phyloP scores from a whole-genome alignment of 2,329 filamentous ascomycete genomes.

The Phaeosphaeriaceae sp. region DNA sequence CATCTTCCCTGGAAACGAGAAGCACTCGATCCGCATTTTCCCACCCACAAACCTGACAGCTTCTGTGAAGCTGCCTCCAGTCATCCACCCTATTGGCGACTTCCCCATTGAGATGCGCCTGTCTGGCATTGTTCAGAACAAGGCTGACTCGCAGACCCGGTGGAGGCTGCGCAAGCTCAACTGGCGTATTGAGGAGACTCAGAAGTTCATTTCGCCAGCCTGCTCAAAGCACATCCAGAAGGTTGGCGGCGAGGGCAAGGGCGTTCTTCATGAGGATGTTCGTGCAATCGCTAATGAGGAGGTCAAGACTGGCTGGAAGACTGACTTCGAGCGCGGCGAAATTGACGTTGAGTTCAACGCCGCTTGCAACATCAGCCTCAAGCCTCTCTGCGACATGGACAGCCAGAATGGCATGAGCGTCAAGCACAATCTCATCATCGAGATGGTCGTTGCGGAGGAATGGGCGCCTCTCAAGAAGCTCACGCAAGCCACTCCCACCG shows the following conservation, averaged over 20 bases:
- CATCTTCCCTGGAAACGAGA: conserved; percentile 78
- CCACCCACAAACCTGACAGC: conserved; percentile 94
- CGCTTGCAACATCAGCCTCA: conserved; percentile 64
- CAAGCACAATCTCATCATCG: conserved; percentile 84
- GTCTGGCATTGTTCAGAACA: conserved; percentile 80
- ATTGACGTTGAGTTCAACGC: conserved; percentile 83
- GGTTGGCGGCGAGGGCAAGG: conserved; percentile 71
- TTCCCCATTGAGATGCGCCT: conserved; percentile 82
- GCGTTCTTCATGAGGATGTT: conserved; percentile 74
- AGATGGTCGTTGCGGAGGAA: conserved; percentile 94
- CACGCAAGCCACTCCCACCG: conserved; percentile 81
- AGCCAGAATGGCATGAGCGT: conserved; percentile 77
- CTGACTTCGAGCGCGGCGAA: conserved; percentile 73
- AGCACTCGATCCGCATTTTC: conserved; percentile 92
- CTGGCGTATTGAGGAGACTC: conserved; percentile 91
- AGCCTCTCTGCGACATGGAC: conserved; percentile 80
- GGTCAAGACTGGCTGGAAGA: conserved; percentile 90
- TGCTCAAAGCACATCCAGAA: conserved; percentile 78
- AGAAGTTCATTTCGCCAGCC: conserved; percentile 78
- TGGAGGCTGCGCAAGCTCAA: conserved; percentile 92
- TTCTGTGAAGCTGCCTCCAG: conserved; percentile 78
- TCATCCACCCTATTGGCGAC: conserved; percentile 84
- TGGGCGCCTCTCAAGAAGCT: conserved; percentile 74
- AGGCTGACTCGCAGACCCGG: conserved; percentile 72
- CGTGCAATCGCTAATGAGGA: conserved; percentile 82